Evolutionary conservation across 176 grass and related monocot genomes (phyloP), one percentile per base, ranked within the genome.

Genomic region (Carex pumila): DNA sequence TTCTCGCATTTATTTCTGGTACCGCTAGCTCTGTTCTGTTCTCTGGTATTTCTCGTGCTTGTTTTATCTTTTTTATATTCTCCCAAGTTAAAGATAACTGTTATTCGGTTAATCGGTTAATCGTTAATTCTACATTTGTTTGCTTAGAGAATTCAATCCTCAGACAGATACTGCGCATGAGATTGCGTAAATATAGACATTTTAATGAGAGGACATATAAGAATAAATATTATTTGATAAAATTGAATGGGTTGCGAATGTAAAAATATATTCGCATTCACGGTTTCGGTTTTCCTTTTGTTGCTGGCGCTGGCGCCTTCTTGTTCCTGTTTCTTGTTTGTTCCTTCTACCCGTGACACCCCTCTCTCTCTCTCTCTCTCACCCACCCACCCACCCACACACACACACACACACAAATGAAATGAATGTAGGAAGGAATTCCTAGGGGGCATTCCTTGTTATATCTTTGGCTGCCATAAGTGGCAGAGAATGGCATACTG

Each of bases 261-360:
- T 49, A 61, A 37, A 75, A 80, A 59, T 10, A 61, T 80, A 60
- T 60, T 80, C 17, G 11, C 30, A 37, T 41, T 81, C 57, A 81
- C 78, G 32, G 14, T 62, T 80, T 61, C 78, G n/a, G 78, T 62
- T 81, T 19, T 45, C 25, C 21, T 59, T 25, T 32, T 81, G 78
- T 62, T 81, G 53, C 57, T 62, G 59, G 78, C 56, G 36, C 50
- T 61, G 54, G 61, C 57, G 75, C 30, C 59, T 81, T 81, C 17
- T 65, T 81, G 57, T 64, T 61, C 79, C 25, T 81, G 79, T 65
- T 81, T 61, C 79, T 81, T 43, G 53, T 81, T 81, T 81, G 25
- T 55, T 76, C 25, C 3, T 84, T 67, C 25, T 74, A 71, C 82
- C 50, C 66, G 49, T 74, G 61, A 66, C 64, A 53, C 29, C 6